phyloP scores from a whole-genome alignment of 2,329 filamentous ascomycete genomes.

The Paraphoma sp. region DNA sequence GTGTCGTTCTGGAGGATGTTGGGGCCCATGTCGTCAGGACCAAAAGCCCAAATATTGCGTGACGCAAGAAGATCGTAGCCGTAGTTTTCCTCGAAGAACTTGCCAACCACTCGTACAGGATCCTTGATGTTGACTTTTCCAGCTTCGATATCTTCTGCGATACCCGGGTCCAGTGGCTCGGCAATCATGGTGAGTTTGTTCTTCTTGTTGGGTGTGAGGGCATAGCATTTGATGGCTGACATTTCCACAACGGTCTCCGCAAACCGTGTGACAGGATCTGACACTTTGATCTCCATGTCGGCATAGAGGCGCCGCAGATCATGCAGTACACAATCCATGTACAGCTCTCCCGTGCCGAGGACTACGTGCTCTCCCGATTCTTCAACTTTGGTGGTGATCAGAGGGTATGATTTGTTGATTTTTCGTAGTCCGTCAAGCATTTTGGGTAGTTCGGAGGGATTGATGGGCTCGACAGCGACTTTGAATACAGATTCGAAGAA shows the following conservation, averaged over 20 bases:
- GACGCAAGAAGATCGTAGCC: slow-evolving; percentile 95
- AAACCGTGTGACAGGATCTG: slow-evolving; percentile 95
- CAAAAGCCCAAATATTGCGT: slow-evolving; percentile 97
- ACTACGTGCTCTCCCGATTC: slow-evolving; percentile 97
- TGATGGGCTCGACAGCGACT: slow-evolving; percentile 96
- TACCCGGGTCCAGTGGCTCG: slow-evolving; percentile 92
- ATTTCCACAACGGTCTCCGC: slow-evolving; percentile 98
- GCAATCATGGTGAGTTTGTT: slow-evolving; percentile 99
- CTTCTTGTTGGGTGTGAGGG: slow-evolving; percentile 97
- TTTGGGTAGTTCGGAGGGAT: slow-evolving; percentile 95
- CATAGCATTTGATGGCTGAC: slow-evolving; percentile 97
- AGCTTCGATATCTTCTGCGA: slow-evolving; percentile 91
- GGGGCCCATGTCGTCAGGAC: slow-evolving; percentile 90
- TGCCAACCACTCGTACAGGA: slow-evolving; percentile 89
- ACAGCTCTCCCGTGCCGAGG: slow-evolving; percentile 95
- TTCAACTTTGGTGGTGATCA: slow-evolving; percentile 96
- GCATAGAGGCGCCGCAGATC: slow-evolving; percentile 92
- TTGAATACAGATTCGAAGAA: slow-evolving; percentile 98
- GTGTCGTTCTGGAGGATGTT: slow-evolving; percentile 98
- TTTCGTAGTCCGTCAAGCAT: slow-evolving; percentile 97
- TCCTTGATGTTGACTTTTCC: slow-evolving; percentile 91
- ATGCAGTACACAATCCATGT: slow-evolving; percentile 98
- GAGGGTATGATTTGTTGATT: slow-evolving; percentile 96
- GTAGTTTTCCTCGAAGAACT: slow-evolving; percentile 96
- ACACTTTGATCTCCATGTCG: slow-evolving; percentile 99